Base-by-base conservation (phyloP, 2,329 filamentous ascomycete genomes). In the Trichoderma sp. region DNA sequence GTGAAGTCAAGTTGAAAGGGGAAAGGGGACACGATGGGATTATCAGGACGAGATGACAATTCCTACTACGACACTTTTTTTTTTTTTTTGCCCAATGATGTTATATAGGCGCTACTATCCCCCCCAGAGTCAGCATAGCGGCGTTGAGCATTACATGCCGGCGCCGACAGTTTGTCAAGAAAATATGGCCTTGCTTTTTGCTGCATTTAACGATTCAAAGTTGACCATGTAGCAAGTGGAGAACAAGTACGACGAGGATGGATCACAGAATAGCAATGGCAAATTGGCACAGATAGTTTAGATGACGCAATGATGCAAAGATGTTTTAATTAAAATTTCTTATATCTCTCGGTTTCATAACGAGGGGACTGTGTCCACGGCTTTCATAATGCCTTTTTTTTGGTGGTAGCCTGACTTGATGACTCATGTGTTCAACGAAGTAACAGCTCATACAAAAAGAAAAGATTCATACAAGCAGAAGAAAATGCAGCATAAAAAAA, bases 281-380 rank as follows among this genome's bases (percentile, higher is more conserved):
- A 8, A 63, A 22, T 19, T 17, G 22, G 15, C 34, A 39, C 5
- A 2, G 2, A 34, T 53, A 53, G 27, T 19, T 54, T 54, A 32
- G 12, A 54, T 32, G 10, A 27, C 39, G 19, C 19, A 50, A 52
- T 42, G 25, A 39, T 39, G 17, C 39, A 54, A 53, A 25, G 9
- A 58, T 27, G 42, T 59, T 50, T 53, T 63, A 45, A 67, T 67
- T 67, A 67, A 67, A 67, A 66, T 37, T 66, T 39, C 29, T 39
- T 66, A 66, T 59, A 39, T 54, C n/a, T 60, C 35, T 67, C 56
- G 53, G 32, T 25, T 53, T 60, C 64, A 67, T 60, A 67, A 60
- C 48, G 64, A 67, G 64, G 67, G 56, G 52, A 54, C 45, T 58
- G 17, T 34, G 56, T 57, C 56, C 61, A 48, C 48, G 35, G 42